Percentiles rank a stretch among this genome's conserved stretches.
Evolutionary conservation across 2,329 filamentous ascomycete species (phyloP).

Genomic region (Penicillium sp.): DNA sequence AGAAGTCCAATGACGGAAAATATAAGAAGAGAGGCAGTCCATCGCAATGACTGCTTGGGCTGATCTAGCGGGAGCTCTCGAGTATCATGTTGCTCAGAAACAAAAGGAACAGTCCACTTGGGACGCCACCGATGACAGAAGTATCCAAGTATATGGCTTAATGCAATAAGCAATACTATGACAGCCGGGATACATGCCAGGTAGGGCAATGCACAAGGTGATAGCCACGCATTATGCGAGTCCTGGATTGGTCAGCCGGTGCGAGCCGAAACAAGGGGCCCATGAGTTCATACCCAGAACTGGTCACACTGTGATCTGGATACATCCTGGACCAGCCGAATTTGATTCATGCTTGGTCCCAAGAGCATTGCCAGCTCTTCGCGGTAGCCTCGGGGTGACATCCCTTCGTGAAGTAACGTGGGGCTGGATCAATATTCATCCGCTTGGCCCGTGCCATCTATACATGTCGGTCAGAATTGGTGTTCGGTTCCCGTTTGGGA

Average conservation of each 20-base stretch:
- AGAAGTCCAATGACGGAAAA: conserved; percentile 38
- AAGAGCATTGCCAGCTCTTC: not conserved
- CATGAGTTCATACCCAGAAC: conserved; percentile 18
- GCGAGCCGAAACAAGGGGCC: not conserved
- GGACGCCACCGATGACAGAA: conserved; percentile 36
- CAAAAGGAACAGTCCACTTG: conserved; percentile 53
- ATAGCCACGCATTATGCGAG: conserved; percentile 35
- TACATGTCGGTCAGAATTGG: not conserved
- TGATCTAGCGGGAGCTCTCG: conserved; percentile 33
- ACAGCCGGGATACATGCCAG: conserved; percentile 30
- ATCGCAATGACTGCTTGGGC: conserved; percentile 29
- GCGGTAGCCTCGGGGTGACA: not conserved
- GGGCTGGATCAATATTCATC: conserved; percentile 9
- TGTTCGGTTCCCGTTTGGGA: not conserved
- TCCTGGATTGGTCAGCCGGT: conserved; percentile 29
- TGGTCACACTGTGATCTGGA: conserved; percentile 10
- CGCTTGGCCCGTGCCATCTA: conserved; percentile 5
- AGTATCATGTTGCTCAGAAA: conserved; percentile 42
- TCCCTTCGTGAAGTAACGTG: not conserved
- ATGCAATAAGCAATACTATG: conserved; percentile 25
- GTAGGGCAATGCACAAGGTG: conserved; percentile 35
- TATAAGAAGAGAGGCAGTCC: conserved; percentile 39
- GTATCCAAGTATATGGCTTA: conserved; percentile 29
- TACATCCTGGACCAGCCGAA: conserved; percentile 7
- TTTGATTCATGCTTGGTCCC: conserved; percentile 18